A percentile compares a stretch with the other conserved stretches of the same genome.
Evolutionary conservation across 192 early-diverging fungal genomes (phyloP).

Genomic region (Entophlyctis luteolus): DNA sequence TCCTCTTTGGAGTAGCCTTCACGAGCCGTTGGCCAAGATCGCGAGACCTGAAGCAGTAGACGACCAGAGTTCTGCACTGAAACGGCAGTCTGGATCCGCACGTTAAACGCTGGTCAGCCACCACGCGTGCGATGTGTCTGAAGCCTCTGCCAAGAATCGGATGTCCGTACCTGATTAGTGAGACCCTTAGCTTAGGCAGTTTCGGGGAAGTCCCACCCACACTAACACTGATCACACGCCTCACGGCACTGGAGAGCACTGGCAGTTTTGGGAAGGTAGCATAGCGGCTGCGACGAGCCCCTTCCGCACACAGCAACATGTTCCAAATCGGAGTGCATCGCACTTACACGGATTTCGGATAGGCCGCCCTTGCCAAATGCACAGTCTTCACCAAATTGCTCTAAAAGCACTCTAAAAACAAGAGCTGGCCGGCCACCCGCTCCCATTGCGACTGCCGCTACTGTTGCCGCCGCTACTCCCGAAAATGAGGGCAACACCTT

Average conservation of each 20-base stretch:
- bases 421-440: too few relatives aligned
- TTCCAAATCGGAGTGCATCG: not conserved
- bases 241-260: not conserved
- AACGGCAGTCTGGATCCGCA: slow-evolving; percentile 85
- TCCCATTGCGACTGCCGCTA: too few relatives aligned
- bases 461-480: too few relatives aligned
- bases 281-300: not conserved
- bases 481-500: too few relatives aligned
- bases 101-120: slow-evolving; percentile 79
- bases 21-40: slow-evolving; percentile 76
- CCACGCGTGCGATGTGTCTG: slow-evolving; percentile 79
- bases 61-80: slow-evolving; percentile 73
- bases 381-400: too few relatives aligned
- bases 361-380: too few relatives aligned
- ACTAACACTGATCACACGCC: slow-evolving; percentile 27
- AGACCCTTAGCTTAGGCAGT: slow-evolving; percentile 20
- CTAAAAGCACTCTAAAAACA: too few relatives aligned
- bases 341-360: too few relatives aligned
- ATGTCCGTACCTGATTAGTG: not conserved
- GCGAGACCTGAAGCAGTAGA: slow-evolving; percentile 80
- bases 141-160: slow-evolving; percentile 91
- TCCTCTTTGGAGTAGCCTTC: slow-evolving; percentile 54
- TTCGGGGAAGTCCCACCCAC: too few relatives aligned
- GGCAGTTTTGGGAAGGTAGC: not conserved
- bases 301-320: not conserved